A percentile compares a stretch with the other conserved stretches of the same genome.
Evolutionary conservation across 75 land plant genomes (phyloP).

Genomic region (Pinus albicaulis): DNA sequence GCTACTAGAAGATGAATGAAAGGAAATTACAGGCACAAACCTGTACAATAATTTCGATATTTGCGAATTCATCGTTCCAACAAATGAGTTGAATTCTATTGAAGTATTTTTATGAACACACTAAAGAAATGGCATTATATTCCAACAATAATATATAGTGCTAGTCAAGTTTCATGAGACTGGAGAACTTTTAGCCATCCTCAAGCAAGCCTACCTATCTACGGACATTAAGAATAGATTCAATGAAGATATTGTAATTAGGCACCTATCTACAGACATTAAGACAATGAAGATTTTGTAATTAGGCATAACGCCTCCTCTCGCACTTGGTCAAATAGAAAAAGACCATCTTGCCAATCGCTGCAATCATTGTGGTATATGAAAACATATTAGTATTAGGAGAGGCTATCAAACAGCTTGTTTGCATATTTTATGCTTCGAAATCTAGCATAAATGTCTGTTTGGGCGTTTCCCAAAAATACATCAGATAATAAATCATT

Average conservation of each 20-base stretch:
- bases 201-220: too few relatives aligned
- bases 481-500: slow-evolving; percentile 42
- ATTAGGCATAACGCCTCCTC: slow-evolving; percentile 16
- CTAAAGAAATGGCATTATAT: background rate
- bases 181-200: too few relatives aligned
- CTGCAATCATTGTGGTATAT: slow-evolving; percentile 51
- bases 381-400: slow-evolving; percentile 34
- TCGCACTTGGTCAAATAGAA: slow-evolving; percentile 40
- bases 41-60: background rate
- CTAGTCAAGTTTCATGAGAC: too few relatives aligned
- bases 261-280: too few relatives aligned
- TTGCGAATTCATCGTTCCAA: background rate
- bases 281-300: background rate
- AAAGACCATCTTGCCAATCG: slow-evolving; percentile 40
- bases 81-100: background rate
- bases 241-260: too few relatives aligned
- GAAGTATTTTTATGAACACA: background rate
- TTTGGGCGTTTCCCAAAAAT: slow-evolving; percentile 44
- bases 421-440: slow-evolving; percentile 21
- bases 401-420: slow-evolving; percentile 21
- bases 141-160: too few relatives aligned
- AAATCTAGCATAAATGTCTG: slow-evolving; percentile 47
- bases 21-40: background rate
- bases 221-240: too few relatives aligned
- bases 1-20: background rate